These are phyloP conservation scores for Fusarium sp. DNA, from an alignment of 2,329 filamentous ascomycete genomes.

Conservation along the genomic window DNA sequence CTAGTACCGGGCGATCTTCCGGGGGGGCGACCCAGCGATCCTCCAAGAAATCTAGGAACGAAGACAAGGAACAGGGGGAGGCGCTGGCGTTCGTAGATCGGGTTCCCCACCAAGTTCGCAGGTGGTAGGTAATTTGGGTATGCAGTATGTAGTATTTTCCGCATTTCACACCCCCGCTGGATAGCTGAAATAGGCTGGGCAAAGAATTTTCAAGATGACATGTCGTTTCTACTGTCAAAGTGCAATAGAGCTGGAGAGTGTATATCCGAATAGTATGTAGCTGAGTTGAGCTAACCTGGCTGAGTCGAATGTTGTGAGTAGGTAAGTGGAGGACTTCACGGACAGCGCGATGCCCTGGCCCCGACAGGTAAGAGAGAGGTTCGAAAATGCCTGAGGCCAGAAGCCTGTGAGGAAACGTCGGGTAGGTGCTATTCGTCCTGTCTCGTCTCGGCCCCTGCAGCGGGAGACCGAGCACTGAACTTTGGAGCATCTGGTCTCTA, in stretches of 20 bases:
- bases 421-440: neutral
- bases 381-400: neutral
- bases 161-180: constrained; percentile 22
- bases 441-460: constrained; percentile 1
- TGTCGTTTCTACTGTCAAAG: constrained; percentile 19
- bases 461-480: neutral
- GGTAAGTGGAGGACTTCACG: neutral
- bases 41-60: constrained; percentile 38
- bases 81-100: constrained; percentile 24
- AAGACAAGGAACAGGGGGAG: constrained; percentile 23
- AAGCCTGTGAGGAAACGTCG: neutral
- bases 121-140: neutral
- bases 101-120: constrained; percentile 12
- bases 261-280: neutral
- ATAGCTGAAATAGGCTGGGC: constrained; percentile 33
- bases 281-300: constrained; percentile 1
- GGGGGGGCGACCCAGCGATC: constrained; percentile 32
- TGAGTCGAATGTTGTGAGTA: constrained; percentile 1
- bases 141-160: neutral
- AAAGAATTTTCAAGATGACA: constrained; percentile 18
- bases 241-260: neutral
- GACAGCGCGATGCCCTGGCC: constrained; percentile 1
- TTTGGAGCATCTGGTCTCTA: neutral
- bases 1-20: constrained; percentile 42
- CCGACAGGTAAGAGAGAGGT: neutral